These are phyloP conservation scores for Capronia americana DNA, from an alignment of 2,329 filamentous ascomycete genomes.

Conservation along the genomic window DNA sequence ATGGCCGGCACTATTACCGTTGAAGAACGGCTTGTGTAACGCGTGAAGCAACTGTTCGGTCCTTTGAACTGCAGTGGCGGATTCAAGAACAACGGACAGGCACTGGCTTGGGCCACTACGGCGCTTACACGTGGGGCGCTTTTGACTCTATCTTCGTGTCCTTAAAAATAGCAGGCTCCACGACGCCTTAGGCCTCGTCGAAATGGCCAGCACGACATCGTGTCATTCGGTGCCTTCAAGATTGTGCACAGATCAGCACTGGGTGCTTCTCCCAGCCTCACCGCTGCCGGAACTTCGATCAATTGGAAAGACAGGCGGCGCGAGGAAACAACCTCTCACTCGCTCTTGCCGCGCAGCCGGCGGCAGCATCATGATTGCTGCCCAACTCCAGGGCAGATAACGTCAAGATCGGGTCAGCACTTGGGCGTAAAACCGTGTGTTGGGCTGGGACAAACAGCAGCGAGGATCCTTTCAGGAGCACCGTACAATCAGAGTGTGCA, in stretches of 20 bases:
- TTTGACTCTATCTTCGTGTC: too few species aligned
- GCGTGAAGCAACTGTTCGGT: too few species aligned
- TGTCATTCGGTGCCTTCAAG: neutral
- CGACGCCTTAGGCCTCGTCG: too few species aligned
- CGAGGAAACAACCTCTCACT: neutral
- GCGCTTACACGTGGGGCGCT: too few species aligned
- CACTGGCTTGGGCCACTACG: too few species aligned
- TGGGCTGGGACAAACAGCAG: neutral
- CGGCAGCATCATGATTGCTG: neutral
- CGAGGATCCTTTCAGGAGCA: neutral
- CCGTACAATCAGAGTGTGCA: too few species aligned
- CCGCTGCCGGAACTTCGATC: neutral
- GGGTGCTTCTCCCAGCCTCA: neutral
- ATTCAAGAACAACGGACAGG: too few species aligned
- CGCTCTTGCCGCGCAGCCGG: neutral
- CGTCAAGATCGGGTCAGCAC: neutral
- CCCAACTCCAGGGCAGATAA: neutral
- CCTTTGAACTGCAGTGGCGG: too few species aligned
- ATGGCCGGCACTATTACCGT: too few species aligned
- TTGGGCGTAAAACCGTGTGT: neutral
- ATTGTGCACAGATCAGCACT: neutral
- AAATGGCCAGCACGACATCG: too few species aligned
- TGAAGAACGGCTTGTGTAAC: too few species aligned
- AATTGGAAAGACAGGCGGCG: neutral
- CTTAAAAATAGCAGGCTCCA: too few species aligned